Conservation (phyloP, 345 rosid species). For the Cardamine occulta region DNA sequence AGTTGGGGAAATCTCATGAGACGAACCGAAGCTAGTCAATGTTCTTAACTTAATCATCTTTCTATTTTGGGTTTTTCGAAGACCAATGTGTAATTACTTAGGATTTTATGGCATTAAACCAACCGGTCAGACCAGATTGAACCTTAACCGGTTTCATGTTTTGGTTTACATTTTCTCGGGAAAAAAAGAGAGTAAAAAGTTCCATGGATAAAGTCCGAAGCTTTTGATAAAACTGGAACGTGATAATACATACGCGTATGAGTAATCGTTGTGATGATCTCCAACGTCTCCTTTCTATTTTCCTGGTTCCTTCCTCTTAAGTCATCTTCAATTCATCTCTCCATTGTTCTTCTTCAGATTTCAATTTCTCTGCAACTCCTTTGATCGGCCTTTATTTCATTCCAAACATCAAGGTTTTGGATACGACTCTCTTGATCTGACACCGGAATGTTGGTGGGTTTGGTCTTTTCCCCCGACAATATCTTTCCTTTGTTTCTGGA, state of each 20-base stretch:
- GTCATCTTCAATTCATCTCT: constrained; percentile 6
- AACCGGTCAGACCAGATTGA: constrained; percentile 1
- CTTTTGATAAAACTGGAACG: constrained; percentile 14
- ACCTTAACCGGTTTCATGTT: constrained; percentile 3
- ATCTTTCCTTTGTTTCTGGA: not conserved
- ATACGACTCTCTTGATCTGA: constrained; percentile 23
- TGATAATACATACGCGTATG: constrained; percentile 30
- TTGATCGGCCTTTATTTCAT: not conserved
- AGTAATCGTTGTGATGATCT: constrained; percentile 42
- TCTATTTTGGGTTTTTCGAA: not conserved
- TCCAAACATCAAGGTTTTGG: constrained; percentile 3
- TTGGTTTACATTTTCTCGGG: constrained; percentile 18
- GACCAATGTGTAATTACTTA: not conserved
- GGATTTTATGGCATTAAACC: constrained; percentile 14
- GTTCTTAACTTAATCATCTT: constrained; percentile 26
- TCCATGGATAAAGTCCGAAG: constrained; percentile 28
- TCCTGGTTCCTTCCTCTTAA: constrained; percentile 1
- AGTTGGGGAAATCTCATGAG: constrained; percentile 63
- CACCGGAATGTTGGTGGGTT: constrained; percentile 40
- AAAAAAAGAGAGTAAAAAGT: not conserved
- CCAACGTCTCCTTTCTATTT: constrained; percentile 33
- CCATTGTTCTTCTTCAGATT: constrained; percentile 27
- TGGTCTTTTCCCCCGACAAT: not conserved
- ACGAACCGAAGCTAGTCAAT: constrained; percentile 42
- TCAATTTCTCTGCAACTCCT: constrained; percentile 23